Evolutionary conservation across 2,329 filamentous ascomycete genomes (phyloP).

Genomic region (Penicillium italicum): DNA sequence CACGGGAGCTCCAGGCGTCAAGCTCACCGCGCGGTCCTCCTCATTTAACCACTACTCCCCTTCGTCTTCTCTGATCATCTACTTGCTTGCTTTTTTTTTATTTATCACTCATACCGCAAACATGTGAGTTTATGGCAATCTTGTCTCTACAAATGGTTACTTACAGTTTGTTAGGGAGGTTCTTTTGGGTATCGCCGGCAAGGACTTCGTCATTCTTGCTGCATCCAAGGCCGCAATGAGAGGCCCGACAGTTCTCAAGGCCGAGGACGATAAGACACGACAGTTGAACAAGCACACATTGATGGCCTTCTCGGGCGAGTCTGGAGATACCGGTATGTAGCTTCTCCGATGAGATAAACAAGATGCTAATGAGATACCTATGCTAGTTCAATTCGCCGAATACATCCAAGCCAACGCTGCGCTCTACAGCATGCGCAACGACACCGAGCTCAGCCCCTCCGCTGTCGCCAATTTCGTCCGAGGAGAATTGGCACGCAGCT

Average conservation of each 20-base stretch:
- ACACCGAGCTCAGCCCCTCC: slow-evolving; percentile 82
- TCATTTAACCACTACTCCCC: slow-evolving; percentile 22
- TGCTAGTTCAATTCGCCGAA: slow-evolving; percentile 91
- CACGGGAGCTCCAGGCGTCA: slow-evolving; percentile 39
- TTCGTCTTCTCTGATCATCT: slow-evolving; percentile 22
- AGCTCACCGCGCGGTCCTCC: slow-evolving; percentile 40
- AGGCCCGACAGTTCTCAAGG: slow-evolving; percentile 92
- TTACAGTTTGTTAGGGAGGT: slow-evolving; percentile 70
- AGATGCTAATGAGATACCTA: slow-evolving; percentile 14
- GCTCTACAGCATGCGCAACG: slow-evolving; percentile 98
- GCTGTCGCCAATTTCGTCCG: slow-evolving; percentile 92
- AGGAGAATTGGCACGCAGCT: slow-evolving; percentile 82
- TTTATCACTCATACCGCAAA: slow-evolving; percentile 20
- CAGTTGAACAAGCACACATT: slow-evolving; percentile 88
- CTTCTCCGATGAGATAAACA: background rate
- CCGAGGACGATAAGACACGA: slow-evolving; percentile 93
- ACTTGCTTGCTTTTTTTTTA: slow-evolving; percentile 16
- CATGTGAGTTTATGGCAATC: slow-evolving; percentile 25
- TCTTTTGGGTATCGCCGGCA: slow-evolving; percentile 94
- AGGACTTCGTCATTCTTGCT: slow-evolving; percentile 97
- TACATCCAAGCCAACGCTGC: slow-evolving; percentile 98
- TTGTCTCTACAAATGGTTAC: slow-evolving; percentile 4
- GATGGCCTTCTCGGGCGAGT: slow-evolving; percentile 93
- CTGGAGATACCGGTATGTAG: slow-evolving; percentile 80
- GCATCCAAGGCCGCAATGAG: slow-evolving; percentile 98